Evolutionary conservation across 228 moss, liverwort and hornwort genomes (phyloP), one percentile per base, ranked within the genome.

Genomic region (Sphagnum fallax): DNA sequence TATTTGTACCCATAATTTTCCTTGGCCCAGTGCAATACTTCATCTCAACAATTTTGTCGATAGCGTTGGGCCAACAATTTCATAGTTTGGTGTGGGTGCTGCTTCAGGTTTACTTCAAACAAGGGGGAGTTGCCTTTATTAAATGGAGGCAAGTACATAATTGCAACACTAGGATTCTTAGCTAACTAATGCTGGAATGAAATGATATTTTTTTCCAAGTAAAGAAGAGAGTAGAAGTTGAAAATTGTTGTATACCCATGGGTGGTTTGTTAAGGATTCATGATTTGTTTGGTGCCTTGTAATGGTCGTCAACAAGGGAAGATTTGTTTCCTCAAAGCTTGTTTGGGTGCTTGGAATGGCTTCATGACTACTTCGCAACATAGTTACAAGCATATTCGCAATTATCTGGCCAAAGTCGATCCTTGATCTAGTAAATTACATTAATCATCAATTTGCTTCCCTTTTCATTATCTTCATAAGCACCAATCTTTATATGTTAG

Each of bases 231-330:
- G 10, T 1, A 10, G 10, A 0, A n/a, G 11, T 10, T 60, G n/a
- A n/a, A 60, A 60, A 0, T 10, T 60, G 59, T n/a, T 10, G 11
- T 10, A 60, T 60, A 10, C 10, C 10, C n/a, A 10, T n/a, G 59
- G 59, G n/a, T 10, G 10, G 10, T 60, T 10, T 60, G 59, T 60
- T 0, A 60, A 0, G 8, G 15, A 16, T 0, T 63, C 52, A 57
- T 47, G 53, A 8, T 64, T 76, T 49, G 52, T 64, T 61, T 76
- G 13, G 52, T 76, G 67, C 59, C 49, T 16, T 76, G 71, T 73
- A 95, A 91, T 97, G 97, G 97, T 93, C 97, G 59, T 90, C 97
- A 74, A 93, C 91, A 11, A 82, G 93, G 71, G 93, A 93, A 68
- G 97, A 97, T 71, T 73, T 97, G 10, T 97, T 97, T 62, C 91